Percentiles rank a stretch among this genome's conserved stretches.
phyloP scores from a whole-genome alignment of 345 rosid genomes.

The Lumnitzera littorea region DNA sequence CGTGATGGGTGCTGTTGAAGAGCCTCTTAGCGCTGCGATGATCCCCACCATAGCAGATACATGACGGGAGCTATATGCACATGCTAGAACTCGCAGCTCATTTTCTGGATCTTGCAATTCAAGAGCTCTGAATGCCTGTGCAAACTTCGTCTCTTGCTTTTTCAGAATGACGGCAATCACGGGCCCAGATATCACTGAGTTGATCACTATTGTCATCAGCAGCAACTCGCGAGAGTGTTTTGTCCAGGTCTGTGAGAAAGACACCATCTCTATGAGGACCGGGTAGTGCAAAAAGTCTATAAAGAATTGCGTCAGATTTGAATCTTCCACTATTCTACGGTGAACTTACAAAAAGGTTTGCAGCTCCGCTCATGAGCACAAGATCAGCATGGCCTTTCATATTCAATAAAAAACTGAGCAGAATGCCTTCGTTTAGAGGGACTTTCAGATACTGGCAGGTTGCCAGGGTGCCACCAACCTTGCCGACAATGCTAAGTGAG shows the following conservation, averaged over 20 bases:
- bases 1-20: slow-evolving; percentile 25
- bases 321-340: neutral
- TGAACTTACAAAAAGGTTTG: slow-evolving; percentile 16
- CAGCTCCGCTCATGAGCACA: slow-evolving; percentile 26
- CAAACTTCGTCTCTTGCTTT: slow-evolving; percentile 27
- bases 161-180: slow-evolving; percentile 33
- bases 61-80: slow-evolving; percentile 72
- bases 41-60: slow-evolving; percentile 48
- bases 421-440: slow-evolving; percentile 42
- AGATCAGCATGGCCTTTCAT: slow-evolving; percentile 70
- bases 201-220: slow-evolving; percentile 43
- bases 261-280: too few relatives aligned
- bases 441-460: slow-evolving; percentile 46
- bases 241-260: slow-evolving; percentile 26
- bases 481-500: slow-evolving; percentile 34
- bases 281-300: neutral
- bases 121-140: slow-evolving; percentile 33
- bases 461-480: slow-evolving; percentile 48
- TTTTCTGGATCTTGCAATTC: slow-evolving; percentile 37
- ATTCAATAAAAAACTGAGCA: slow-evolving; percentile 50
- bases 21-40: slow-evolving; percentile 43
- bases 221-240: slow-evolving; percentile 36
- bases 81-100: slow-evolving; percentile 60
- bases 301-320: neutral
- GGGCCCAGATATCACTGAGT: slow-evolving; percentile 52